Percentiles rank a stretch among this genome's conserved stretches.
These are phyloP conservation scores for Verticillium albo-atrum DNA, from an alignment of 2,329 filamentous ascomycete species.

Conservation along the genomic window DNA sequence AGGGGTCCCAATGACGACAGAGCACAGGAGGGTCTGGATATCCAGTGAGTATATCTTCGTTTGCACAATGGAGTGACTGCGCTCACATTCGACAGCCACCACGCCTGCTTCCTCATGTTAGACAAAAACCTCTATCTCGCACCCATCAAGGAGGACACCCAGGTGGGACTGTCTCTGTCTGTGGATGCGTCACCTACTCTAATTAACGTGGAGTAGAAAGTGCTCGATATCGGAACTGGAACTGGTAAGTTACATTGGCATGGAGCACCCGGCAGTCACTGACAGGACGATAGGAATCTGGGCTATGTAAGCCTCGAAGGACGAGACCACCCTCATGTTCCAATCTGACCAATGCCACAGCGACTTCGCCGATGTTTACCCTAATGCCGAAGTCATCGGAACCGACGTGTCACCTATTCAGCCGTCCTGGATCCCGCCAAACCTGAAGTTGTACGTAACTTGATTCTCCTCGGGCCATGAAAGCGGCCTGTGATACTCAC, in stretches of 20 bases:
- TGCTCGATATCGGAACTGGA: neutral
- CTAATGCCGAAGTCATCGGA: conserved; percentile 49
- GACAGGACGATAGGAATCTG: neutral
- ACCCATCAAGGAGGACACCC: neutral
- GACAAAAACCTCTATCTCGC: neutral
- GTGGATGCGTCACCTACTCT: neutral
- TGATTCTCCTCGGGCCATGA: conserved; percentile 1
- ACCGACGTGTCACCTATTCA: conserved; percentile 55
- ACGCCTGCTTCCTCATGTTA: neutral
- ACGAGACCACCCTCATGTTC: neutral
- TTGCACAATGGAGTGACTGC: too few species aligned
- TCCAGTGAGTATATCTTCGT: neutral
- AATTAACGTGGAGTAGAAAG: neutral
- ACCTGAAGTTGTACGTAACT: neutral
- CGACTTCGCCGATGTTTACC: conserved; percentile 47
- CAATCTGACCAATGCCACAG: neutral
- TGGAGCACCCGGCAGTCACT: neutral
- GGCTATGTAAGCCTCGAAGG: neutral
- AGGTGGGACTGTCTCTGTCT: neutral
- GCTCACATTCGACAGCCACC: neutral
- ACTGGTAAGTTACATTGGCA: neutral
- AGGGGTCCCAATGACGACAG: neutral
- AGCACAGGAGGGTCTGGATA: neutral
- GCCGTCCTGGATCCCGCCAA: conserved; percentile 40
- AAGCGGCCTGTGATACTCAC: conserved; percentile 19